A percentile compares a stretch with the other conserved stretches of the same genome.
These are phyloP conservation scores for Ascochyta pisi DNA, from an alignment of 2,329 filamentous ascomycete genomes.

Conservation along the genomic window DNA sequence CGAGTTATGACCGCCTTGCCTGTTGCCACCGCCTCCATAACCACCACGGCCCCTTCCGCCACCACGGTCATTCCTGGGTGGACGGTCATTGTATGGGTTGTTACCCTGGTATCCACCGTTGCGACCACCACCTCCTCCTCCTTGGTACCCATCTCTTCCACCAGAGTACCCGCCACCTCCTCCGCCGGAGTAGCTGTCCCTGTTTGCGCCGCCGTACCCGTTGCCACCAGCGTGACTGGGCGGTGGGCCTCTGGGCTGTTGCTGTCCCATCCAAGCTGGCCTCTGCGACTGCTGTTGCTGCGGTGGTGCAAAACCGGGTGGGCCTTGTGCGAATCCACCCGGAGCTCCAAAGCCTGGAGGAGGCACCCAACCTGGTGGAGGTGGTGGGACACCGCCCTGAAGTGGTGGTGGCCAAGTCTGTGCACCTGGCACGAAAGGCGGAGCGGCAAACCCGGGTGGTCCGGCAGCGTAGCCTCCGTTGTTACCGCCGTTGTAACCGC, in stretches of 20 bases:
- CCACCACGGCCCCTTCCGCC: slow-evolving; percentile 35
- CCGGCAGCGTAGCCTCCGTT: slow-evolving; percentile 25
- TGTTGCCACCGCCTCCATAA: slow-evolving; percentile 30
- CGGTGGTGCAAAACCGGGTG: slow-evolving; percentile 24
- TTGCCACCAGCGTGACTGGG: slow-evolving; percentile 23
- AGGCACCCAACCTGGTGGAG: slow-evolving; percentile 41
- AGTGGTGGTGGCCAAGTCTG: slow-evolving; percentile 33
- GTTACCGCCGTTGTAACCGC: slow-evolving; percentile 23
- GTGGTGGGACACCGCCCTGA: slow-evolving; percentile 37
- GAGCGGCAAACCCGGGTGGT: slow-evolving; percentile 19
- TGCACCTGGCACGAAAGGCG: slow-evolving; percentile 24
- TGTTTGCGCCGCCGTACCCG: slow-evolving; percentile 20
- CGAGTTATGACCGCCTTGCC: slow-evolving; percentile 2
- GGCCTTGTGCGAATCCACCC: slow-evolving; percentile 14
- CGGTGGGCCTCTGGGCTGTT: slow-evolving; percentile 29
- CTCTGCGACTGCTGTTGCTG: slow-evolving; percentile 22
- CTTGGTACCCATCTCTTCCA: slow-evolving; percentile 27
- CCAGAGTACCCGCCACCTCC: slow-evolving; percentile 8
- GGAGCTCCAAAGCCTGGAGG: slow-evolving; percentile 27
- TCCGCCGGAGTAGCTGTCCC: slow-evolving; percentile 27
- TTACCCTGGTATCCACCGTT: slow-evolving; percentile 26
- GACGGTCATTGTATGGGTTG: slow-evolving; percentile 31
- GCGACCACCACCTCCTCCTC: slow-evolving; percentile 31
- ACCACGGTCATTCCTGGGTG: slow-evolving; percentile 25
- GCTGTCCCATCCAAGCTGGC: slow-evolving; percentile 30